phyloP scores from a whole-genome alignment of 2,329 filamentous ascomycete genomes.

The Paraconiothyrium sp. region DNA sequence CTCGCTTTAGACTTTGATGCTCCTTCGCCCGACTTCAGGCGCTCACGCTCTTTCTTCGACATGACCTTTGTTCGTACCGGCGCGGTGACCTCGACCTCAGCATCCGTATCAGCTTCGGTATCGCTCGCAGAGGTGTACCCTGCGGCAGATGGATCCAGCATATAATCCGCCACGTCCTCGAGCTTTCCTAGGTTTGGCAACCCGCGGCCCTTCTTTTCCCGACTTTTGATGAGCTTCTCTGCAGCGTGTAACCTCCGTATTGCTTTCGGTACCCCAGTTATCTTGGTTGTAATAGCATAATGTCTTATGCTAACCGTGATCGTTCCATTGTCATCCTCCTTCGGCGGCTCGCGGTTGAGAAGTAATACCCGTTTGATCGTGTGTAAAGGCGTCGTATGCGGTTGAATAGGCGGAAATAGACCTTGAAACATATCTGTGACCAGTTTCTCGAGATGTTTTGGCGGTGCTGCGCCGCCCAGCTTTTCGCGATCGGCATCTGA shows the following conservation, averaged over 20 bases:
- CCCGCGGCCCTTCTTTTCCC: constrained; percentile 67
- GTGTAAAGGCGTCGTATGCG: constrained; percentile 85
- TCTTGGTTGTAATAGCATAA: constrained; percentile 92
- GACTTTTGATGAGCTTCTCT: constrained; percentile 75
- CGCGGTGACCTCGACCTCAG: constrained; percentile 85
- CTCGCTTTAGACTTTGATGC: constrained; percentile 44
- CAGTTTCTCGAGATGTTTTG: constrained; percentile 91
- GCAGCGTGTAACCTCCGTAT: constrained; percentile 85
- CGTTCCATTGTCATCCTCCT: constrained; percentile 54
- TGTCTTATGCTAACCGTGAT: constrained; percentile 91
- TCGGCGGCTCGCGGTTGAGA: constrained; percentile 77
- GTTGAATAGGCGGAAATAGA: constrained; percentile 94
- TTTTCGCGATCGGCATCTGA: constrained; percentile 56
- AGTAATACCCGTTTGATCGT: constrained; percentile 93
- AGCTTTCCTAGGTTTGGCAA: constrained; percentile 91
- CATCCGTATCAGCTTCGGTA: constrained; percentile 92
- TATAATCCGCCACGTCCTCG: constrained; percentile 92
- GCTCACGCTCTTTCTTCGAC: constrained; percentile 61
- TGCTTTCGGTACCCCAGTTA: constrained; percentile 83
- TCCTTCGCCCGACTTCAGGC: constrained; percentile 52
- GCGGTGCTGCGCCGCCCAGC: constrained; percentile 69
- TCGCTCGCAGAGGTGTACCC: constrained; percentile 94
- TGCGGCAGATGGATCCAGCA: constrained; percentile 79
- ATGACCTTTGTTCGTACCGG: constrained; percentile 69
- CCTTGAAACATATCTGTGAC: constrained; percentile 96